A percentile compares a stretch with the other conserved stretches of the same genome.
These are phyloP conservation scores for Candida sojae DNA, from an alignment of 1,139 yeast genomes.

Conservation along the genomic window DNA sequence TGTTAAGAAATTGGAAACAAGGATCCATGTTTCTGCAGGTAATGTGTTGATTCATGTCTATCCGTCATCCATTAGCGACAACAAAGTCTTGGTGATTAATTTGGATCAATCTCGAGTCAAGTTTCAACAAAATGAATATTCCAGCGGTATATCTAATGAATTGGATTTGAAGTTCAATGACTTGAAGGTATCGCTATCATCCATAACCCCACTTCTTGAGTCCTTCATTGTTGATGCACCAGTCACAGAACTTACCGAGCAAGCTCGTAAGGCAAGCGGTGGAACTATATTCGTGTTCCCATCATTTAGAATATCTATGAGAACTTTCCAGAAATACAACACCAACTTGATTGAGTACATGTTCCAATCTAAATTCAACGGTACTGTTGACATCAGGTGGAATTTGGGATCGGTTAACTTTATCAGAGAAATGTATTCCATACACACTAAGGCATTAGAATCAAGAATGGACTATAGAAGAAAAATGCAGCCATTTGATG, in stretches of 20 bases:
- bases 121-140: conserved; percentile 58
- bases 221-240: conserved; percentile 42
- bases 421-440: conserved; percentile 80
- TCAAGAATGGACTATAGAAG: conserved; percentile 37
- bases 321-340: conserved; percentile 59
- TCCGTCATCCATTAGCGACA: conserved; percentile 75
- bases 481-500: conserved; percentile 15
- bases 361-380: conserved; percentile 76
- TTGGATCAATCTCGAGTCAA: conserved; percentile 61
- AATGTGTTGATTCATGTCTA: conserved; percentile 62
- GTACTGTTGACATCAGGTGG: conserved; percentile 90
- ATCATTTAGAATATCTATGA: conserved; percentile 71
- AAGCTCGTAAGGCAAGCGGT: conserved; percentile 66
- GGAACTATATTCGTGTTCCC: conserved; percentile 84
- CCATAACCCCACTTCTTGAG: conserved; percentile 47
- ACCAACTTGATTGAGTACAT: conserved; percentile 61
- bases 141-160: conserved; percentile 50
- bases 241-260: conserved; percentile 56
- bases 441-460: conserved; percentile 54
- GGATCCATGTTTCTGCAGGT: conserved; percentile 61
- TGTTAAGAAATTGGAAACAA: conserved; percentile 53
- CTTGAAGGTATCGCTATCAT: conserved; percentile 65
- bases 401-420: conserved; percentile 90
- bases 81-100: conserved; percentile 67
- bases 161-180: conserved; percentile 58